Conservation (phyloP, 169 alveolate genomes). For the Babesia bovis region DNA sequence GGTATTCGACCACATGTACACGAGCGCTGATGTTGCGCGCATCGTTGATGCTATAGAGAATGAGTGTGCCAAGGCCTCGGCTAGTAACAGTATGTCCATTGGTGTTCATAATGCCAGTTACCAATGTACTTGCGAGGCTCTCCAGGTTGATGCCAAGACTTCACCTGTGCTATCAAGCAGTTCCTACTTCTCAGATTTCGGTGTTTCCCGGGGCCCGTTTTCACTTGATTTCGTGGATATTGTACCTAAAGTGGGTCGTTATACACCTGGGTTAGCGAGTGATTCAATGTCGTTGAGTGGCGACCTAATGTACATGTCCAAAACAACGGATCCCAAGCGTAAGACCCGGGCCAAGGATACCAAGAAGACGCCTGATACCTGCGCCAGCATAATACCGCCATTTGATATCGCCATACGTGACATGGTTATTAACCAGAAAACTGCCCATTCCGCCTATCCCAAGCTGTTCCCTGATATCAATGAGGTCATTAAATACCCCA, state of each 20-base stretch:
- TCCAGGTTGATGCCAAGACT: constrained; percentile 23
- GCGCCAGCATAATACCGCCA: constrained; percentile 62
- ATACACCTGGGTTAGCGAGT: background rate
- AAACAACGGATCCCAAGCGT: constrained; percentile 25
- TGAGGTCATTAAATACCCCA: constrained; percentile 34
- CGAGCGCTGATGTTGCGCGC: constrained; percentile 49
- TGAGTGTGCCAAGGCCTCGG: constrained; percentile 31
- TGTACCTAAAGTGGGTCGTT: background rate
- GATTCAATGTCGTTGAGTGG: constrained; percentile 5
- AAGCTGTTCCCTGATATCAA: constrained; percentile 42
- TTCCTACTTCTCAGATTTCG: constrained; percentile 28
- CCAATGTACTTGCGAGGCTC: constrained; percentile 37
- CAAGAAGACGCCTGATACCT: constrained; percentile 43
- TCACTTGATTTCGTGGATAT: constrained; percentile 29
- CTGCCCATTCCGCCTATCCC: constrained; percentile 51
- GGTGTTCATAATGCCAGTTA: background rate
- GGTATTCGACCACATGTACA: constrained; percentile 57
- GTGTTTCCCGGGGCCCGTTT: constrained; percentile 20
- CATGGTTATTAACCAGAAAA: constrained; percentile 39
- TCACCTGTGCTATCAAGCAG: constrained; percentile 18
- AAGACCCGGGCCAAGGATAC: constrained; percentile 58
- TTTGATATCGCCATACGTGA: constrained; percentile 37
- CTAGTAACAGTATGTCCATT: background rate
- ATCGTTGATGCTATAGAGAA: constrained; percentile 48
- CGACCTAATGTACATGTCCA: background rate